Percentiles rank a stretch among this genome's conserved stretches.
Evolutionary conservation across 1,284 basidiomycete genomes (phyloP).

Genomic region (Apiotrichum porosum): DNA sequence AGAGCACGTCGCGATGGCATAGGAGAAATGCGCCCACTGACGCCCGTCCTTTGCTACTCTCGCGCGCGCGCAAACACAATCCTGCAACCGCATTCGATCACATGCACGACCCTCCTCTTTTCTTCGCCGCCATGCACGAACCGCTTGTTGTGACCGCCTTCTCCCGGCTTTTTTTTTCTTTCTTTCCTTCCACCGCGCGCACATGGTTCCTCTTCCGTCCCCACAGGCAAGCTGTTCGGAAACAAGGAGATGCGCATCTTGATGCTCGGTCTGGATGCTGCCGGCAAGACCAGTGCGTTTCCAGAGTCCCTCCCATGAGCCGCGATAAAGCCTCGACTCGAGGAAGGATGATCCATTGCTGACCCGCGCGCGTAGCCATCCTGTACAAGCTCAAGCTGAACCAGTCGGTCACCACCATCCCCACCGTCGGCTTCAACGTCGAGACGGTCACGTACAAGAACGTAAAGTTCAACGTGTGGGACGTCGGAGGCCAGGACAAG

Average conservation of each 20-base stretch:
- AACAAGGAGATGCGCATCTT: slow-evolving; percentile 65
- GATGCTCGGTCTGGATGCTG: slow-evolving; percentile 90
- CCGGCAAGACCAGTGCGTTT: slow-evolving; percentile 95
- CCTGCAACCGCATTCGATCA: too few species aligned
- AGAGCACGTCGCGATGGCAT: not conserved
- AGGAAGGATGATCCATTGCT: too few species aligned
- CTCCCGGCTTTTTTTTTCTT: not conserved
- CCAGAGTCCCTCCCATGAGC: too few species aligned
- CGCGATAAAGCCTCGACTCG: too few species aligned
- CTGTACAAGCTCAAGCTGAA: slow-evolving; percentile 99
- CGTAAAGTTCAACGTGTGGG: slow-evolving; percentile 99
- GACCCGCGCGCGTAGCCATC: too few species aligned
- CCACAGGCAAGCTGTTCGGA: slow-evolving; percentile 55
- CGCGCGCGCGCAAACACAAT: too few species aligned
- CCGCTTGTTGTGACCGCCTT: too few species aligned
- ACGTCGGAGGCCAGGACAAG: slow-evolving; percentile 99
- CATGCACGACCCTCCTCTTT: too few species aligned
- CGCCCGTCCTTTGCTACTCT: not conserved
- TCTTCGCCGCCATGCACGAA: too few species aligned
- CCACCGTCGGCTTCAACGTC: slow-evolving; percentile 92
- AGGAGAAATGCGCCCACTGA: not conserved
- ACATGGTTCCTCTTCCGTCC: not conserved
- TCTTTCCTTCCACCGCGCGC: not conserved
- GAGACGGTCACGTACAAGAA: slow-evolving; percentile 99
- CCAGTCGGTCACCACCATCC: slow-evolving; percentile 97